Percentiles rank a stretch among this genome's conserved stretches.
Conservation (phyloP, 108 stramenopile genomes). For the Fragilaria radians region DNA sequence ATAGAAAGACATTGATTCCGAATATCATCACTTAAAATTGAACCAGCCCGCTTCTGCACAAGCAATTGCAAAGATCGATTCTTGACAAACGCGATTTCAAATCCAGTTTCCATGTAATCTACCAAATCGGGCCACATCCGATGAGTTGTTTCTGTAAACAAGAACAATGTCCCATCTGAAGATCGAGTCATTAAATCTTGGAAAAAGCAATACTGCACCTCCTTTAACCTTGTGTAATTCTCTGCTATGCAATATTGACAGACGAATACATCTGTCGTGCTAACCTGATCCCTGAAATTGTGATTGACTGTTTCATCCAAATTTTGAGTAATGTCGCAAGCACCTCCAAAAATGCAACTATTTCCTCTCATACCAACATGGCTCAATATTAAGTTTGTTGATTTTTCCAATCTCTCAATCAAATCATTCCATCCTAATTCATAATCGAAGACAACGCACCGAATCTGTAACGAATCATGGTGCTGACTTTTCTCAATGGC, state of each 20-base stretch:
- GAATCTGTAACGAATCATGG: constrained; percentile 4
- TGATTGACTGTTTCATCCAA: constrained; percentile 30
- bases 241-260: constrained; percentile 68
- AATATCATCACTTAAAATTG: not conserved
- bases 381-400: constrained; percentile 13
- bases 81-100: constrained; percentile 9
- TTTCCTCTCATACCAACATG: not conserved
- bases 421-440: constrained; percentile 57
- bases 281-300: constrained; percentile 7
- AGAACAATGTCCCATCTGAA: constrained; percentile 26
- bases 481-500: not conserved
- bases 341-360: constrained; percentile 41
- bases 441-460: constrained; percentile 43
- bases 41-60: not conserved
- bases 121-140: constrained; percentile 56
- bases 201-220: constrained; percentile 44
- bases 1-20: not conserved
- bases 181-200: constrained; percentile 35
- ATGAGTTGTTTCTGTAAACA: constrained; percentile 46
- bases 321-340: constrained; percentile 52
- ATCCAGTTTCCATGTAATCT: not conserved
- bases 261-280: constrained; percentile 26
- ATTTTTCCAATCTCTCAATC: constrained; percentile 29
- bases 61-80: not conserved
- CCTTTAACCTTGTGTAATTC: constrained; percentile 33